A percentile compares a stretch with the other conserved stretches of the same genome.
These are phyloP conservation scores for Xylariaceae sp. DNA, from an alignment of 2,329 filamentous ascomycete genomes.

Conservation along the genomic window DNA sequence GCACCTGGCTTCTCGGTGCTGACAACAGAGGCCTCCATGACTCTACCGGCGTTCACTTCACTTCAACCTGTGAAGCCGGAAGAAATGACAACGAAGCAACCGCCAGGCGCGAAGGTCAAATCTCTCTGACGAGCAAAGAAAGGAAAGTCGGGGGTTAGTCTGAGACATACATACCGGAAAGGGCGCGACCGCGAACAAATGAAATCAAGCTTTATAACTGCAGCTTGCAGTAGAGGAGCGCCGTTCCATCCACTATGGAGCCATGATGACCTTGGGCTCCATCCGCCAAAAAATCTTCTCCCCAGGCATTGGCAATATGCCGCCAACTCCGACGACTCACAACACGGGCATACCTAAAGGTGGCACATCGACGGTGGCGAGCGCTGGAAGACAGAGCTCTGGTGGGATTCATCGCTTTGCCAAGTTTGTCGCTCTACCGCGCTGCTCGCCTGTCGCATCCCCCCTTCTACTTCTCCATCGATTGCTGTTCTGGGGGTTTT, in stretches of 20 bases:
- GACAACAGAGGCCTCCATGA: not conserved
- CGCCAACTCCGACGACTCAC: not conserved
- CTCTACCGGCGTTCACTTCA: not conserved
- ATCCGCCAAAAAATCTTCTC: conserved; percentile 5
- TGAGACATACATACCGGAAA: not conserved
- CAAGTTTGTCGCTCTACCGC: no score
- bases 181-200: not conserved
- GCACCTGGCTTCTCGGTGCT: conserved; percentile 14
- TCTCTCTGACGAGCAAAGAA: conserved; percentile 1
- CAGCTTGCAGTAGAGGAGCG: not conserved
- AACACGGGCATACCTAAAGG: not conserved
- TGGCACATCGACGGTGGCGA: no score
- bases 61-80: not conserved
- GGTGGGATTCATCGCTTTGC: no score
- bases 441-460: no score
- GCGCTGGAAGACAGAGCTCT: no score
- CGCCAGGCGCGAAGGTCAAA: not conserved
- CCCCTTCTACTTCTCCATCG: no score
- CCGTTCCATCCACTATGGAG: conserved; percentile 3
- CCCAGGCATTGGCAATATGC: not conserved
- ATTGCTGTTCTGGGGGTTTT: no score
- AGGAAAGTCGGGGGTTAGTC: conserved; percentile 2
- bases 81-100: conserved; percentile 9
- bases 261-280: conserved; percentile 3
- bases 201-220: not conserved